Evolutionary conservation across 1,139 yeast genomes (phyloP).

Genomic region (Diutina siamensis): DNA sequence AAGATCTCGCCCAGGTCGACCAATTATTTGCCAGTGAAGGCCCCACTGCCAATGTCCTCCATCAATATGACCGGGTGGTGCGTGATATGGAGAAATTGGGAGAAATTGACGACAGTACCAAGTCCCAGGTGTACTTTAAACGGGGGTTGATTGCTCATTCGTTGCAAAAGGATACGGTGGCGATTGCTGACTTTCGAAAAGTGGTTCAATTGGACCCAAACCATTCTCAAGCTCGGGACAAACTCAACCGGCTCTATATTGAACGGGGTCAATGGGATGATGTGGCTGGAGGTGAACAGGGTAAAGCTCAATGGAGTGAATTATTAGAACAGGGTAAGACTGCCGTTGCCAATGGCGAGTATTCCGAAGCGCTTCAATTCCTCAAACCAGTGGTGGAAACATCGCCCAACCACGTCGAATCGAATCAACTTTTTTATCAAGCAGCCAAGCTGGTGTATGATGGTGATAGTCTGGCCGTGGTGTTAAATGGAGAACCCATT

Average conservation of each 20-base stretch:
- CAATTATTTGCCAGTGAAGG: background rate
- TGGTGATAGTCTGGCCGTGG: background rate
- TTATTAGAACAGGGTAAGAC: background rate
- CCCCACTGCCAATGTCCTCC: conserved; percentile 4
- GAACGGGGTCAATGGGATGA: conserved; percentile 32
- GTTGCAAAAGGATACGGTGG: conserved; percentile 27
- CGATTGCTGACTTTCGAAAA: conserved; percentile 33
- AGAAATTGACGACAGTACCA: background rate
- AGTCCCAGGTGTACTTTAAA: conserved; percentile 2
- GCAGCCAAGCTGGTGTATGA: background rate
- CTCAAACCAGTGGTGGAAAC: background rate
- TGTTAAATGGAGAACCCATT: background rate
- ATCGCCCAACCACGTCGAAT: background rate
- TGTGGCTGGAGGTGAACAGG: conserved; percentile 8
- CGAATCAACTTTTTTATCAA: background rate
- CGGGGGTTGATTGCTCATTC: conserved; percentile 2
- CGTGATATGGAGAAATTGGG: background rate
- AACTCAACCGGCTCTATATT: conserved; percentile 31
- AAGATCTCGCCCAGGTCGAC: background rate
- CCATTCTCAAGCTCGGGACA: conserved; percentile 31
- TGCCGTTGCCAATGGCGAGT: background rate
- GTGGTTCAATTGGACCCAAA: conserved; percentile 30
- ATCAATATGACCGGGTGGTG: conserved; percentile 4
- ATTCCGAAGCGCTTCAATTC: background rate
- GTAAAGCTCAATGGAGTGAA: conserved; percentile 7